Conservation (phyloP, 345 rosid genomes). For the Erysimum cheiranthoides region DNA sequence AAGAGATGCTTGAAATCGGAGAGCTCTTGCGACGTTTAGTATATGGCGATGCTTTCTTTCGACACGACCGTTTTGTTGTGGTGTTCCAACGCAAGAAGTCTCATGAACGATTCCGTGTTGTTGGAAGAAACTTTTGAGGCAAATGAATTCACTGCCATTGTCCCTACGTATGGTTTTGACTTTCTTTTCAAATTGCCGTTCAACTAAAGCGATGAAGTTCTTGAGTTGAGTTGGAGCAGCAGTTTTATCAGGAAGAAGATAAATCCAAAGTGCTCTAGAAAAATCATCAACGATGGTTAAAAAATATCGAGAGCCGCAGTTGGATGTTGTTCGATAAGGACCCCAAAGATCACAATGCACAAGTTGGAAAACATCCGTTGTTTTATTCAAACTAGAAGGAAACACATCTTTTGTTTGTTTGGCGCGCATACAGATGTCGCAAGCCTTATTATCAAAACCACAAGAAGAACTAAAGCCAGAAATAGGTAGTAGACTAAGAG, state of each 20-base stretch:
- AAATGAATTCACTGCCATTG: background rate
- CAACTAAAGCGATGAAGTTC: background rate
- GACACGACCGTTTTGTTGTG: no score
- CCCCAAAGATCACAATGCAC: background rate
- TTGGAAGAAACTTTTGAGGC: fast-evolving
- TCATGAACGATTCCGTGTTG: background rate
- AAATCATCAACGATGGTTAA: background rate
- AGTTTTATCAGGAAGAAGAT: background rate
- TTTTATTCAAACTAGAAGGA: background rate
- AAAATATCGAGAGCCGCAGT: background rate
- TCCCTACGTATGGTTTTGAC: background rate
- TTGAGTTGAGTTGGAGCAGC: background rate
- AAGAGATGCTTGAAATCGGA: no score
- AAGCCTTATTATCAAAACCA: background rate
- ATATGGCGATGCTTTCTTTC: no score
- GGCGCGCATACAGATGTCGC: background rate
- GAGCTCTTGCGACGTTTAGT: background rate
- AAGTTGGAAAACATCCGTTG: background rate
- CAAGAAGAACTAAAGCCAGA: background rate
- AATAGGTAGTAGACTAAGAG: background rate
- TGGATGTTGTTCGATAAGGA: background rate
- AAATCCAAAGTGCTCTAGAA: background rate
- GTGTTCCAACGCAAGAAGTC: background rate
- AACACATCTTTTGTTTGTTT: background rate
- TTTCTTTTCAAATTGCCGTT: background rate